These are phyloP conservation scores for Obba rivulosa DNA, from an alignment of 768 basidiomycete species.

Conservation along the genomic window DNA sequence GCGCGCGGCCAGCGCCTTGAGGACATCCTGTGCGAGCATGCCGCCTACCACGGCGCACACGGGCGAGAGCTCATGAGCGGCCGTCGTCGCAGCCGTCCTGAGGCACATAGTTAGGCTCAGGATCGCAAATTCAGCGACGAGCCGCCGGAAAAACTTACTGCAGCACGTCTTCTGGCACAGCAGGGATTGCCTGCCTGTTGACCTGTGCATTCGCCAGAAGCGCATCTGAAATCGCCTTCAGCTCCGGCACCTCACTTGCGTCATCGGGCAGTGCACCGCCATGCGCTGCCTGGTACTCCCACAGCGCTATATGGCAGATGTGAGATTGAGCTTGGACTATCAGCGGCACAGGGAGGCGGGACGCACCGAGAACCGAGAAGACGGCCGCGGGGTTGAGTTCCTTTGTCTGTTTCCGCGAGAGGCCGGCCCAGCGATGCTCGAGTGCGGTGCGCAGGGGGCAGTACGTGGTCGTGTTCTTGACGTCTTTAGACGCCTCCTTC, in stretches of 20 bases:
- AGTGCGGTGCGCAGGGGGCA: conserved; percentile 58
- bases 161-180: conserved; percentile 53
- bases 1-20: conserved; percentile 84
- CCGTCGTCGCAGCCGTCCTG: conserved; percentile 67
- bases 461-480: conserved; percentile 62
- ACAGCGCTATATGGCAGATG: conserved; percentile 49
- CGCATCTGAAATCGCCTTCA: conserved; percentile 59
- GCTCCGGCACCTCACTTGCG: conserved; percentile 41
- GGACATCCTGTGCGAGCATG: conserved; percentile 89
- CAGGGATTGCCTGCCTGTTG: conserved; percentile 58
- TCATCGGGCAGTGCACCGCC: conserved; percentile 52
- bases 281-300: conserved; percentile 72
- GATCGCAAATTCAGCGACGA: not conserved
- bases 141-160: conserved; percentile 42
- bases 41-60: conserved; percentile 95
- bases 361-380: conserved; percentile 68
- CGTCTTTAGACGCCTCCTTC: conserved; percentile 52
- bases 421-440: conserved; percentile 58
- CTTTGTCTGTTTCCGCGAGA: conserved; percentile 75
- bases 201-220: conserved; percentile 60
- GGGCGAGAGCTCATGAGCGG: conserved; percentile 83
- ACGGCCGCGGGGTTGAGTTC: conserved; percentile 73
- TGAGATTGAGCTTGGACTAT: not conserved
- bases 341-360: not conserved
- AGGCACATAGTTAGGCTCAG: not conserved